Conservation (phyloP, 2,329 filamentous ascomycete genomes). For the Pseudocercospora cruenta region DNA sequence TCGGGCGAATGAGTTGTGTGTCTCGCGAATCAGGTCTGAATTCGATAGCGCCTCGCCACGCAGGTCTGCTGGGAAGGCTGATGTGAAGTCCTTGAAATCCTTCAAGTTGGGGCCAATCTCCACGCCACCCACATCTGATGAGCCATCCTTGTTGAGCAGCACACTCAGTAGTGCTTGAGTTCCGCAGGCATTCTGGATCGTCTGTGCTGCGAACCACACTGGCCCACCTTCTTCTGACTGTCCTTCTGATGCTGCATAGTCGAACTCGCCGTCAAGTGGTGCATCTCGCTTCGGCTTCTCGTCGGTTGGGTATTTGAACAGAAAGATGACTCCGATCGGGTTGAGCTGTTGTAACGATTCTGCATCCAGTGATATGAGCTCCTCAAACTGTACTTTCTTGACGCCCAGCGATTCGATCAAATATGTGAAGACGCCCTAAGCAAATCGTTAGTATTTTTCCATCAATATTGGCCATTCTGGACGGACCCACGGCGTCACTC, state of each 20-base stretch:
- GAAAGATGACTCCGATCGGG: constrained; percentile 82
- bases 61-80: constrained; percentile 71
- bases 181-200: constrained; percentile 97
- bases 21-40: constrained; percentile 60
- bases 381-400: constrained; percentile 93
- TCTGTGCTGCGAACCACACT: constrained; percentile 94
- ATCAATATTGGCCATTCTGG: constrained; percentile 11
- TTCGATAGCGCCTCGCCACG: constrained; percentile 73
- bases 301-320: constrained; percentile 92
- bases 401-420: constrained; percentile 91
- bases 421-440: constrained; percentile 91
- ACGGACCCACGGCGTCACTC: constrained; percentile 78
- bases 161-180: constrained; percentile 94
- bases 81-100: constrained; percentile 87
- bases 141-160: constrained; percentile 75
- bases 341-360: constrained; percentile 68
- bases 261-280: constrained; percentile 81
- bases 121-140: constrained; percentile 51
- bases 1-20: constrained; percentile 88
- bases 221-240: constrained; percentile 40
- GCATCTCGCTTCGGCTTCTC: constrained; percentile 61
- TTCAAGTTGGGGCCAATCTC: constrained; percentile 71
- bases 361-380: constrained; percentile 85
- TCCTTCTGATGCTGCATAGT: constrained; percentile 65
- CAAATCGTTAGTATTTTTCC: constrained; percentile 2